Conservation (phyloP, 2,329 filamentous ascomycete species). For the Phialophora tarda region DNA sequence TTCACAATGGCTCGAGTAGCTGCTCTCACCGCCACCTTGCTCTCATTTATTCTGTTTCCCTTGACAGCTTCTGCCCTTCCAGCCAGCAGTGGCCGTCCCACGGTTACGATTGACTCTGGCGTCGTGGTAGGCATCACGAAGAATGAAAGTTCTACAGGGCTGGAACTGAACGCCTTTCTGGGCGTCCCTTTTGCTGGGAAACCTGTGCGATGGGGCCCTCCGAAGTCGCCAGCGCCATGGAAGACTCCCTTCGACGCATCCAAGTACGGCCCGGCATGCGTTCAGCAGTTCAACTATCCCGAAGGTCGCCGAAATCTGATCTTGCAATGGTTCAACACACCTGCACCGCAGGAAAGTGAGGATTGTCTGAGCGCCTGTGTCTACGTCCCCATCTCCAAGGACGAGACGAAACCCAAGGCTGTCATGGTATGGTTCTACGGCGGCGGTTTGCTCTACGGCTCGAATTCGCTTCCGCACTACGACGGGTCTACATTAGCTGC, state of each 20-base stretch:
- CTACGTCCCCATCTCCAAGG: conserved; percentile 45
- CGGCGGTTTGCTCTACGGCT: conserved; percentile 46
- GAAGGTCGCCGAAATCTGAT: conserved; percentile 14
- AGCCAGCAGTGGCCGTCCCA: conserved; percentile 23
- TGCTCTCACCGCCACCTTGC: background rate
- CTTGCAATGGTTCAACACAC: conserved; percentile 39
- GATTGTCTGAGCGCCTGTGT: conserved; percentile 52
- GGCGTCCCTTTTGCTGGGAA: conserved; percentile 42
- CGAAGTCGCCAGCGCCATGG: conserved; percentile 34
- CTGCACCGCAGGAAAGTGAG: conserved; percentile 42
- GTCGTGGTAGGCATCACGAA: conserved; percentile 39
- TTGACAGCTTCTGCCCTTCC: background rate
- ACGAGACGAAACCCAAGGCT: conserved; percentile 33
- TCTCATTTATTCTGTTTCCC: conserved; percentile 1
- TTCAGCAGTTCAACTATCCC: conserved; percentile 39
- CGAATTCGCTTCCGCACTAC: conserved; percentile 40
- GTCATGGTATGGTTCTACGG: conserved; percentile 51
- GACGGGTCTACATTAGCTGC: conserved; percentile 42
- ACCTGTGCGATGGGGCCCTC: conserved; percentile 39
- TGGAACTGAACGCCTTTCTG: conserved; percentile 40
- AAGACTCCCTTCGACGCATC: conserved; percentile 36
- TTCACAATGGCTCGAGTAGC: conserved; percentile 2
- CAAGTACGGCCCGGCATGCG: conserved; percentile 39
- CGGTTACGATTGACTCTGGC: conserved; percentile 37
- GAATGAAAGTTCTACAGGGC: conserved; percentile 33